phyloP scores from a whole-genome alignment of 257 asterid genomes.

The Primulina huaijiensis region DNA sequence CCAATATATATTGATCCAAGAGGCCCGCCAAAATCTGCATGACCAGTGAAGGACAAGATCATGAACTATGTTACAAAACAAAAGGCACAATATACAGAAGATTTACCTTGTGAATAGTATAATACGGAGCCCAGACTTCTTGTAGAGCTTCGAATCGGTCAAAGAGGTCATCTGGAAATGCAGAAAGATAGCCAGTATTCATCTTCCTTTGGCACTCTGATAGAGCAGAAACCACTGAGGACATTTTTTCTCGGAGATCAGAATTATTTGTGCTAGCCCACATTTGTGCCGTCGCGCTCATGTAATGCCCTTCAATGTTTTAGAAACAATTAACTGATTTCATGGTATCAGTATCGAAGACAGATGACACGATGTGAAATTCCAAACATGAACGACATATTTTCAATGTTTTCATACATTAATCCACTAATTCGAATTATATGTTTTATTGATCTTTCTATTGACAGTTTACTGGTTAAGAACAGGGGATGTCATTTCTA shows the following conservation, averaged over 20 bases:
- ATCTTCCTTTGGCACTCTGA: constrained; percentile 60
- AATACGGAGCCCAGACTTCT: constrained; percentile 96
- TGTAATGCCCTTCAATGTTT: constrained; percentile 64
- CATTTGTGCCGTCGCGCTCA: constrained; percentile 87
- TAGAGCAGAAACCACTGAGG: constrained; percentile 51
- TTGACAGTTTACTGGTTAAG: background rate
- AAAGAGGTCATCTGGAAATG: constrained; percentile 77
- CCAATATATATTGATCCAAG: constrained; percentile 72
- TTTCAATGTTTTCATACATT: background rate
- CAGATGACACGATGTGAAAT: background rate
- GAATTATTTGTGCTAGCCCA: constrained; percentile 82
- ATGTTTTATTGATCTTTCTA: background rate
- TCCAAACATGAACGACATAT: background rate
- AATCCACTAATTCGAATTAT: background rate
- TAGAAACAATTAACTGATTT: constrained; percentile 14
- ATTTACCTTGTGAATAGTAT: constrained; percentile 89
- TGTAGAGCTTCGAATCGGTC: constrained; percentile 66
- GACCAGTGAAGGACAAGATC: constrained; percentile 15
- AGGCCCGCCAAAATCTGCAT: constrained; percentile 89
- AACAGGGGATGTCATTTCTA: background rate
- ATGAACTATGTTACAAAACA: constrained; percentile 19
- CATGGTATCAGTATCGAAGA: background rate
- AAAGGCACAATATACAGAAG: background rate
- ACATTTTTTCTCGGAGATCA: constrained; percentile 52
- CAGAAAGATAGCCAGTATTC: constrained; percentile 86